Evolutionary conservation across 2,329 filamentous ascomycete species (phyloP), one percentile per base, ranked within the genome.

Genomic region (Catunica adiposa): DNA sequence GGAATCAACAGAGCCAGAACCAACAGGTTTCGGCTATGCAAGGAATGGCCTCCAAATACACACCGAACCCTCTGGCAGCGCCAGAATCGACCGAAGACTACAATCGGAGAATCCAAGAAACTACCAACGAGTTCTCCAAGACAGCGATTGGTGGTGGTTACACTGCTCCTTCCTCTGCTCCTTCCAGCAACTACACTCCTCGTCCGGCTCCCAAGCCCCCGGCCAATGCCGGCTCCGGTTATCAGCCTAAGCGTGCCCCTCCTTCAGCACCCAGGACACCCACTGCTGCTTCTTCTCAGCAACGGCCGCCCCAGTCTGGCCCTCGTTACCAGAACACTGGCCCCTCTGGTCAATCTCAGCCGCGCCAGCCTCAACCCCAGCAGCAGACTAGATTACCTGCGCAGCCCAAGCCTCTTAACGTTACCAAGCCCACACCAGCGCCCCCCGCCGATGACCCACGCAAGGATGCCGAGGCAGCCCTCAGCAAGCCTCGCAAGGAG

Each of bases 401-500:
- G 8, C 76, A 79, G 50, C 82, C 89, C 56, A 89, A 89, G 69
- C 86, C 86, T 34, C 75, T 90, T 56, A 89, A 90, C 64, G 83
- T 90, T 58, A 74, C 78, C 58, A 89, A 89, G 70, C 77, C 79
- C 59, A 64, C 64, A 56, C 70, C 71, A 60, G 62, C 67, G 38
- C 63, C 73, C 65, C 76, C 71, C 62, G 71, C 61, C 57, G 86
- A 92, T 64, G 77, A 83, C 29, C 80, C 94, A 62, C 55, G 57
- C 46, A 94, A 92, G 71, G 86, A 89, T 63, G 89, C 90, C 3
- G 89, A 97, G 68, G 84, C 84, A 54, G 89, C 89, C 8, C 77
- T 97, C 56, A 83, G 90, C 64, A 92, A 94, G 70, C 84, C 86
- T 47, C 82, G 86, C 59, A 82, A 86, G 69, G 89, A 95, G 70